These are phyloP conservation scores for Acacia melanoxylon DNA, from an alignment of 306 rosid genomes.

Conservation along the genomic window DNA sequence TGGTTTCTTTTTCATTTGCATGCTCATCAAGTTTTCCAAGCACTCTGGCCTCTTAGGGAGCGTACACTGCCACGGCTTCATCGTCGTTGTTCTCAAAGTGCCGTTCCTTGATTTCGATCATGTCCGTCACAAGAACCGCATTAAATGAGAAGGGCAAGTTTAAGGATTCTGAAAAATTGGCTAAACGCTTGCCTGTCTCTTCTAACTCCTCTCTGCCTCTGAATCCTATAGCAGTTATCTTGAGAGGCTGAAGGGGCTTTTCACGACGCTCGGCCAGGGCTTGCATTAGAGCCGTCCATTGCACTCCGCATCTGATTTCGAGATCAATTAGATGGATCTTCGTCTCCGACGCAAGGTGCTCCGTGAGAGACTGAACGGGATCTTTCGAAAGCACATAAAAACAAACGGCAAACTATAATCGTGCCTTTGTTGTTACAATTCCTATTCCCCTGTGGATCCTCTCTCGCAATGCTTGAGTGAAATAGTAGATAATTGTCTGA, in stretches of 20 bases:
- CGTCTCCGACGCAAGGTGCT: conserved; percentile 40
- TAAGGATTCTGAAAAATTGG: conserved; percentile 48
- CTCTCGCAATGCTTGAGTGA: conserved; percentile 51
- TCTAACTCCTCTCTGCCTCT: conserved; percentile 21
- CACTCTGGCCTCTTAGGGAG: conserved; percentile 40
- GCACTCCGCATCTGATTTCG: conserved; percentile 53
- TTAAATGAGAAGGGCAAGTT: conserved; percentile 56
- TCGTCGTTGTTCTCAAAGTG: conserved; percentile 39
- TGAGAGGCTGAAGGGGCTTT: conserved; percentile 45
- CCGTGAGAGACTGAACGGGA: conserved; percentile 57
- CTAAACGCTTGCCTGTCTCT: conserved; percentile 48
- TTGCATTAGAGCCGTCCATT: conserved; percentile 56
- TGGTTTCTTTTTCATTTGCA: conserved; percentile 46
- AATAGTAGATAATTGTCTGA: conserved; percentile 47
- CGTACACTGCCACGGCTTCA: conserved; percentile 50
- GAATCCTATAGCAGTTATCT: conserved; percentile 54
- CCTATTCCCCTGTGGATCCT: conserved; percentile 51
- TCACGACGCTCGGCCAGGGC: conserved; percentile 49
- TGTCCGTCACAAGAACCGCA: conserved; percentile 34
- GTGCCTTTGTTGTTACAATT: not conserved
- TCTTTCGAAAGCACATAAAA: conserved; percentile 24
- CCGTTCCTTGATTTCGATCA: conserved; percentile 43
- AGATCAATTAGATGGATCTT: conserved; percentile 61
- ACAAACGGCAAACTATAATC: not conserved
- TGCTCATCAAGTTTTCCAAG: conserved; percentile 65